Base-by-base conservation (phyloP, 78 protist genomes). In the Pigoraptor vietnamica region DNA sequence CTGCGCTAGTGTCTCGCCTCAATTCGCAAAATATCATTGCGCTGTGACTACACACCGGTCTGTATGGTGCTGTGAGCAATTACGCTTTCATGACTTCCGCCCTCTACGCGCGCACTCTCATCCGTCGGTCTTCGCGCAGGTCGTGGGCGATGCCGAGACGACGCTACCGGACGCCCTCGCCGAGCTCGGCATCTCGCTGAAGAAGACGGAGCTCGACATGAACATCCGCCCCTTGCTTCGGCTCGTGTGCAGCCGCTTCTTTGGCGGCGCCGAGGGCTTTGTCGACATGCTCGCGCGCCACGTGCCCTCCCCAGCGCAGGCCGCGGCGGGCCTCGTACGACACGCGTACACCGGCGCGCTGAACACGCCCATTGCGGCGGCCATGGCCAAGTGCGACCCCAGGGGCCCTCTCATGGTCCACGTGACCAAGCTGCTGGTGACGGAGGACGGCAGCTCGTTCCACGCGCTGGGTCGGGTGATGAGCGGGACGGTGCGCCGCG, bases 271-370 rank as follows among this genome's bases (percentile, higher is more conserved):
- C 2, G 24, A 88, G 9, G 97, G 98, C 19, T 95, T 98, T 90
- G 99, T 96, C 35, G 97, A 94, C 90, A 92, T 97, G 97, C 0
- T 39, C 39, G 95, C 79, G 0, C 39, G 37, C 21, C 95, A 92
- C 86, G 19, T 98, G 40, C 99, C 99, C 21, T 95, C 97, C n/a
- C 99, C 99, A 24, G 38, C 34, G 10, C 91, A 35, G 19, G 92
- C 67, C 25, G 98, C 97, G 32, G 1, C 0, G 25, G 32, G 32
- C 34, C 88, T 89, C 91, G 94, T 93, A 23, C 93, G 92, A 10
- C 25, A 24, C 29, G 6, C 25, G 35, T 97, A 96, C 91, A 93
- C 97, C 0, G 99, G 99, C 32, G 93, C 97, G 23, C 38, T 93
- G 39, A 89, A 92, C 81, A 81, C 95, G 19, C 55, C 1, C 0